Percentiles rank a stretch among this genome's conserved stretches.
phyloP scores from a whole-genome alignment of 495 filamentous ascomycete genomes.

The Lindgomyces ingoldianus region DNA sequence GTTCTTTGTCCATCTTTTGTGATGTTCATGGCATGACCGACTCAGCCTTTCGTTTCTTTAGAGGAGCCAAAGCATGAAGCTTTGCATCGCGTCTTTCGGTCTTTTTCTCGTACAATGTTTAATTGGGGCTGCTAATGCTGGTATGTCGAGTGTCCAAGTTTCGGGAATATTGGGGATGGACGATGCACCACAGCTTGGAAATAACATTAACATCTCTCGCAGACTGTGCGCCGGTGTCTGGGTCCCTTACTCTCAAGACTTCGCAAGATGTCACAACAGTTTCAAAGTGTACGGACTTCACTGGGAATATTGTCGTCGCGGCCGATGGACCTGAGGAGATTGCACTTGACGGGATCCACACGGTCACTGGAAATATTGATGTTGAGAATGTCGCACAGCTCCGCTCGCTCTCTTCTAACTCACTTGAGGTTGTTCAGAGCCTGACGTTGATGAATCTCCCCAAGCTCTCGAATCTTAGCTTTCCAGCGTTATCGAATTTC shows the following conservation, averaged over 20 bases:
- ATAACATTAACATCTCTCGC: background rate
- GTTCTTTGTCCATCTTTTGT: background rate
- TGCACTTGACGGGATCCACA: conserved; percentile 7
- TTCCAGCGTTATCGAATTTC: conserved; percentile 18
- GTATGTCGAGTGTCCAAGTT: background rate
- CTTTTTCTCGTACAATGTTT: conserved; percentile 1
- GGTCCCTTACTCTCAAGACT: conserved; percentile 23
- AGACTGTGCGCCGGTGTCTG: conserved; percentile 18
- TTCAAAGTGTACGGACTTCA: conserved; percentile 14
- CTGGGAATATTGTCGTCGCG: conserved; percentile 22
- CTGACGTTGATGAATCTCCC: conserved; percentile 28
- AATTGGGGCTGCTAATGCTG: background rate
- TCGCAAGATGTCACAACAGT: conserved; percentile 8
- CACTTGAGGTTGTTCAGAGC: conserved; percentile 3
- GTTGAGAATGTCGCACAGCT: conserved; percentile 27
- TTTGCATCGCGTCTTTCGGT: conserved; percentile 12
- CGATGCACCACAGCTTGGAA: background rate
- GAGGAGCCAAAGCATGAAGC: conserved; percentile 7
- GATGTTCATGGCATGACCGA: background rate
- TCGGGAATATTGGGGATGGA: background rate
- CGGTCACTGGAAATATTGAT: conserved; percentile 20
- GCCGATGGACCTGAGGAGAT: conserved; percentile 19
- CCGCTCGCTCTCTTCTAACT: conserved; percentile 9
- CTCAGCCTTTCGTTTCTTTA: background rate
- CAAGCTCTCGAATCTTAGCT: conserved; percentile 2